phyloP scores from a whole-genome alignment of 257 asterid genomes.

The Schizonepeta tenuifolia region DNA sequence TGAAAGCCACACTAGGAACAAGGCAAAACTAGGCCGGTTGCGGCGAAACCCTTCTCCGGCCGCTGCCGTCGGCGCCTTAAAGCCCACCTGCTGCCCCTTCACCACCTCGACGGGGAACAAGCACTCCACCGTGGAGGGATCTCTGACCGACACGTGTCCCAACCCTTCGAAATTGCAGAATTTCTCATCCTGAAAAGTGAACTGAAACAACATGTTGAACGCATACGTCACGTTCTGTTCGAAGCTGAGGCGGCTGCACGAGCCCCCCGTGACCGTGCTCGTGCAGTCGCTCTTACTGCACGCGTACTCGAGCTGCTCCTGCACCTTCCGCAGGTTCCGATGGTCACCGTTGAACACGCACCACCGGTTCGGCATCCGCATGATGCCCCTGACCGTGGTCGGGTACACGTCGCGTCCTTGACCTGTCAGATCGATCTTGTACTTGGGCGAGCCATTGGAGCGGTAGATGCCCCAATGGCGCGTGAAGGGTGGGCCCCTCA shows the following conservation, averaged over 20 bases:
- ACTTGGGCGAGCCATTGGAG: conserved; percentile 48
- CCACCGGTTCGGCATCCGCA: conserved; percentile 47
- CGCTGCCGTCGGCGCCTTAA: too few species aligned
- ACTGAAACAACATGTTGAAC: conserved; percentile 42
- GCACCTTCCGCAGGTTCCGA: background rate
- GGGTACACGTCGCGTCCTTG: conserved; percentile 42
- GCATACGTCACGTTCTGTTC: conserved; percentile 34
- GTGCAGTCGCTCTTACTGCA: conserved; percentile 37
- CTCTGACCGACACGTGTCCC: conserved; percentile 11
- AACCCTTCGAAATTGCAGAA: conserved; percentile 29
- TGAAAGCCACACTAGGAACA: background rate
- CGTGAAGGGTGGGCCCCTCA: background rate
- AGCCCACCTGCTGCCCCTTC: conserved; percentile 18
- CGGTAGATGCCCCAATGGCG: conserved; percentile 46
- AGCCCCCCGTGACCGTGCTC: conserved; percentile 22
- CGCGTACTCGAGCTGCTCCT: rapidly evolving
- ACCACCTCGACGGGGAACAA: conserved; percentile 51
- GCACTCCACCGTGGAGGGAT: conserved; percentile 43
- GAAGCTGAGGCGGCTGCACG: conserved; percentile 35
- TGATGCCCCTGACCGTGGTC: conserved; percentile 31
- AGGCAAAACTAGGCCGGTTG: background rate
- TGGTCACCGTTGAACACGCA: conserved; percentile 28
- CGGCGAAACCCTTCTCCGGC: background rate
- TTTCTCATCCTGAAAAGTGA: conserved; percentile 21
- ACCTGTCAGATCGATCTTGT: conserved; percentile 45